These are phyloP conservation scores for Neurospora sp. DNA, from an alignment of 495 filamentous ascomycete genomes.

Conservation along the genomic window DNA sequence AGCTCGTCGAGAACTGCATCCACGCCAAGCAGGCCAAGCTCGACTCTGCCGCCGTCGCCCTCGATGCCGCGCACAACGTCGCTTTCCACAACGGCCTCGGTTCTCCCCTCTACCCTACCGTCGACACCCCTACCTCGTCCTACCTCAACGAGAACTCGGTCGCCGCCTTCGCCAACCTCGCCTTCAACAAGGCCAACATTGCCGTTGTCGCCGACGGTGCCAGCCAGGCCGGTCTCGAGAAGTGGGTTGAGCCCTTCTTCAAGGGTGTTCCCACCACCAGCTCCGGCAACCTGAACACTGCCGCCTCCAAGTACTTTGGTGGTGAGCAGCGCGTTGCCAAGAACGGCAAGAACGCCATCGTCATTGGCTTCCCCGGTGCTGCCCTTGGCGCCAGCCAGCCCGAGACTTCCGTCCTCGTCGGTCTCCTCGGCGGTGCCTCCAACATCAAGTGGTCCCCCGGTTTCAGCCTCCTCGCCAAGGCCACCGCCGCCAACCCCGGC, in stretches of 20 bases:
- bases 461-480: conserved; percentile 80
- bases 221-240: conserved; percentile 61
- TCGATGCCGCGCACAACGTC: conserved; percentile 75
- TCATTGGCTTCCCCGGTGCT: conserved; percentile 87
- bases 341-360: conserved; percentile 60
- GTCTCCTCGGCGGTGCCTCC: conserved; percentile 81
- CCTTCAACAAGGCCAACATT: conserved; percentile 82
- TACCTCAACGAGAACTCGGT: conserved; percentile 68
- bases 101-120: conserved; percentile 56
- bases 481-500: conserved; percentile 52
- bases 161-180: conserved; percentile 58
- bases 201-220: conserved; percentile 85
- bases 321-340: conserved; percentile 87
- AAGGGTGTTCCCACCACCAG: conserved; percentile 35
- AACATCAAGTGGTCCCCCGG: conserved; percentile 93
- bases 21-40: conserved; percentile 60
- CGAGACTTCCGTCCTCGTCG: conserved; percentile 78
- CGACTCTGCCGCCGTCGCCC: conserved; percentile 59
- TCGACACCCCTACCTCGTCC: conserved; percentile 57
- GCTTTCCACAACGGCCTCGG: conserved; percentile 96
- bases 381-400: conserved; percentile 73
- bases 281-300: conserved; percentile 21
- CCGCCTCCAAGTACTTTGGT: conserved; percentile 75
- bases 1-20: conserved; percentile 69
- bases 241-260: conserved; percentile 94